phyloP scores from a whole-genome alignment of 352 stramenopile species.

The Phytophthora meadii region DNA sequence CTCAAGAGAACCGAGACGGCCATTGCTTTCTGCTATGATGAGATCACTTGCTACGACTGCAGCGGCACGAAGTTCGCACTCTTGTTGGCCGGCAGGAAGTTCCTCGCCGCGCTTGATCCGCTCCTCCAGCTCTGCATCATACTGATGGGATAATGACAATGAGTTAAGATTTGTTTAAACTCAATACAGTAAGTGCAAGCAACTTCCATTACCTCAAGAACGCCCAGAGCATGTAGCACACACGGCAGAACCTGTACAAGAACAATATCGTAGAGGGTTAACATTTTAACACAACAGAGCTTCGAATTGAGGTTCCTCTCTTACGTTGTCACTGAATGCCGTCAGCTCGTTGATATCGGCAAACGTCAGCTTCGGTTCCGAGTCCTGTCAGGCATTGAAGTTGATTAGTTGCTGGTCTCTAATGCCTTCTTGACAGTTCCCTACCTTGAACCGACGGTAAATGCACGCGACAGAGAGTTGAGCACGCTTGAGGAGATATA shows the following conservation, averaged over 20 bases:
- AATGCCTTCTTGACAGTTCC: neutral
- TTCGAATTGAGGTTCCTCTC: neutral
- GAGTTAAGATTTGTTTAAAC: neutral
- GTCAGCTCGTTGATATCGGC: slow-evolving; percentile 70
- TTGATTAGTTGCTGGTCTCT: neutral
- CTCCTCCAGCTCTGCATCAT: slow-evolving; percentile 54
- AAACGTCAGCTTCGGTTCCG: slow-evolving; percentile 59
- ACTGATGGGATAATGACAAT: slow-evolving; percentile 40
- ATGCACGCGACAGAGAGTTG: slow-evolving; percentile 64
- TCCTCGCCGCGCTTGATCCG: slow-evolving; percentile 59
- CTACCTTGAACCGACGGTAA: slow-evolving; percentile 75
- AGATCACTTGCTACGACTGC: slow-evolving; percentile 72
- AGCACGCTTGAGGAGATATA: slow-evolving; percentile 77
- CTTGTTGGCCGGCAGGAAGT: slow-evolving; percentile 47
- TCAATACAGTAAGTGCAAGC: neutral
- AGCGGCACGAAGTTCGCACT: slow-evolving; percentile 74
- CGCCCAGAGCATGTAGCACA: slow-evolving; percentile 71
- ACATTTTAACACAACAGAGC: neutral
- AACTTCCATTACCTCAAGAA: slow-evolving; percentile 60
- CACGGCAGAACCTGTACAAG: slow-evolving; percentile 67
- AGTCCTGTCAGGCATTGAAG: slow-evolving; percentile 39
- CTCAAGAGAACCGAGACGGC: slow-evolving; percentile 49
- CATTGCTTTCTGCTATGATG: slow-evolving; percentile 66
- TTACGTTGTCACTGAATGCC: slow-evolving; percentile 73
- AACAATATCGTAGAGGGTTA: neutral